These are phyloP conservation scores for Annona cherimola DNA, from an alignment of 164 flowering plant genomes.

Conservation along the genomic window DNA sequence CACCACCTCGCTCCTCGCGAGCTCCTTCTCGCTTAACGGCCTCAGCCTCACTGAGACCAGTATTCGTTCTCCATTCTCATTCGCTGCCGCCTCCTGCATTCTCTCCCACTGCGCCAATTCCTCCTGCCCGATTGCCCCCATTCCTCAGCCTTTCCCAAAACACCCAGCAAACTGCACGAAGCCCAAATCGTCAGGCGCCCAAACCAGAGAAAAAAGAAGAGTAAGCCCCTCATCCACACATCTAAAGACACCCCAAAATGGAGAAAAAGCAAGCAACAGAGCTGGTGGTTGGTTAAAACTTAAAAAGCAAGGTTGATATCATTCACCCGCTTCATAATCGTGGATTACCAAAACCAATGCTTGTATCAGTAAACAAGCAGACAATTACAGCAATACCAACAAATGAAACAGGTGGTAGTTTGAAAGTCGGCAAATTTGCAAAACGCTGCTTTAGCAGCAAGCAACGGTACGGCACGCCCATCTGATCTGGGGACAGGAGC, in stretches of 20 bases:
- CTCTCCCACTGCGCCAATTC: slow-evolving; percentile 37
- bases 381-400: background rate
- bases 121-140: slow-evolving; percentile 69
- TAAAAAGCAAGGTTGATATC: background rate
- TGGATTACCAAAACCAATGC: background rate
- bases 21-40: slow-evolving; percentile 87
- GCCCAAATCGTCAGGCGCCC: background rate
- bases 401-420: background rate
- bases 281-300: background rate
- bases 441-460: background rate
- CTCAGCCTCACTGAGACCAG: slow-evolving; percentile 89
- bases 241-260: background rate
- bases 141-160: slow-evolving; percentile 14
- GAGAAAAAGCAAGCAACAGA: background rate
- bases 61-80: slow-evolving; percentile 62
- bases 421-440: background rate
- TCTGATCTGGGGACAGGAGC: background rate
- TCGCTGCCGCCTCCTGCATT: slow-evolving; percentile 2
- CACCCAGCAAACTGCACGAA: background rate
- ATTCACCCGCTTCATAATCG: background rate
- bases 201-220: background rate
- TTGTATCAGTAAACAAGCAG: too few species aligned
- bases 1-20: slow-evolving; percentile 54
- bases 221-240: background rate
- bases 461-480: background rate